Evolutionary conservation across 208 protist genomes (phyloP).

Genomic region (Novymonas esmeraldas): DNA sequence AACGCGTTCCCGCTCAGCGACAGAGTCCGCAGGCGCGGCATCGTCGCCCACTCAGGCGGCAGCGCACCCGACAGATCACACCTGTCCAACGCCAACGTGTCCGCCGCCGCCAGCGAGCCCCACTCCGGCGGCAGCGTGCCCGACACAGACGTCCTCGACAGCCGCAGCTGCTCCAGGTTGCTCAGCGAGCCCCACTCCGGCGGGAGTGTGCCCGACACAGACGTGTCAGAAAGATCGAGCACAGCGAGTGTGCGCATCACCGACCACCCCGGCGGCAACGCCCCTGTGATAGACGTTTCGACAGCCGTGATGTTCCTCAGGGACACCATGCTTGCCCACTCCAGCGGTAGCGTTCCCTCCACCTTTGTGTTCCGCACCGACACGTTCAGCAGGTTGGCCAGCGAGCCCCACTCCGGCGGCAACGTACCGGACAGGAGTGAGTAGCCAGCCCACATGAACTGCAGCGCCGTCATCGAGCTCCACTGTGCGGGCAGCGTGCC

Average conservation of each 20-base stretch:
- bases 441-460: background rate
- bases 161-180: background rate
- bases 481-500: constrained; percentile 10
- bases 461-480: background rate
- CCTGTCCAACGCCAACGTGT: background rate
- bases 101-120: background rate
- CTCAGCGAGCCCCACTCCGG: constrained; percentile 7
- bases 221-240: background rate
- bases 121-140: constrained; percentile 18
- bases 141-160: background rate
- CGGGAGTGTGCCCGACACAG: background rate
- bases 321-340: constrained; percentile 10
- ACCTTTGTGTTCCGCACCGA: background rate
- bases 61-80: background rate
- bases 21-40: background rate
- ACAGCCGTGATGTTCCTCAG: background rate
- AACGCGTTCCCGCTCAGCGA: background rate
- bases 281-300: background rate
- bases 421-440: background rate
- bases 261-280: constrained; percentile 14
- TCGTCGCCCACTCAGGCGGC: background rate
- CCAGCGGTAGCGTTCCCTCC: constrained; percentile 3
- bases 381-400: background rate
- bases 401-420: background rate
- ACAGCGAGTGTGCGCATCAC: constrained; percentile 1